phyloP scores from a whole-genome alignment of 2,329 filamentous ascomycete species.

The Aspergillus sojae region DNA sequence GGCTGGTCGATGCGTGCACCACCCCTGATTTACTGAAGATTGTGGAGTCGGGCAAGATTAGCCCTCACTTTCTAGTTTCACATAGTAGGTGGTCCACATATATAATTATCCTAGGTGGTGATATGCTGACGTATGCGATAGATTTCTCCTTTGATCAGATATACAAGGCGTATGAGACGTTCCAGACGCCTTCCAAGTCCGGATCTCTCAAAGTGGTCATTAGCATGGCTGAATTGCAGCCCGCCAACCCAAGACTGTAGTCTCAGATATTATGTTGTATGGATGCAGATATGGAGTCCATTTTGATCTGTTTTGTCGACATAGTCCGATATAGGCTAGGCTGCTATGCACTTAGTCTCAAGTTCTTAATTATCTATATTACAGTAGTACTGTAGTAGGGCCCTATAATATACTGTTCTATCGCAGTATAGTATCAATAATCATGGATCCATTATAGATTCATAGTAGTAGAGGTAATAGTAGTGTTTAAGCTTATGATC shows the following conservation, averaged over 20 bases:
- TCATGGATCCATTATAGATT: too few species aligned
- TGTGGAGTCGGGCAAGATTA: slow-evolving; percentile 12
- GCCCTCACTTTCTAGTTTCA: slow-evolving; percentile 15
- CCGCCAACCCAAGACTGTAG: not conserved
- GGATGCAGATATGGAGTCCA: fast-evolving
- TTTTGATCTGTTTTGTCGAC: too few species aligned
- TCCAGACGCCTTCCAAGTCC: slow-evolving; percentile 45
- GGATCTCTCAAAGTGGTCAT: slow-evolving; percentile 50
- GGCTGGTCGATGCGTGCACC: slow-evolving; percentile 11
- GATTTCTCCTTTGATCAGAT: slow-evolving; percentile 49
- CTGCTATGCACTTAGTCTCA: too few species aligned
- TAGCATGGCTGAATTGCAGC: not conserved
- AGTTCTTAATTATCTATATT: too few species aligned
- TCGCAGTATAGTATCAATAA: too few species aligned
- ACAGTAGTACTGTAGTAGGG: too few species aligned
- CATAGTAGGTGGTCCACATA: slow-evolving; percentile 11
- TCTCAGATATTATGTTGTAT: too few species aligned
- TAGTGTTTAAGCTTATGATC: too few species aligned
- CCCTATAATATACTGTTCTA: too few species aligned
- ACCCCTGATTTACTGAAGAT: slow-evolving; percentile 12
- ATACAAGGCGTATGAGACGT: slow-evolving; percentile 48
- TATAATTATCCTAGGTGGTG: not conserved
- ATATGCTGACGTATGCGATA: slow-evolving; percentile 17
- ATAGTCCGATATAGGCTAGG: too few species aligned
- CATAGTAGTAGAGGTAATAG: too few species aligned